Conservation (phyloP, 108 stramenopile species). For the Skeletonema marinoi region DNA sequence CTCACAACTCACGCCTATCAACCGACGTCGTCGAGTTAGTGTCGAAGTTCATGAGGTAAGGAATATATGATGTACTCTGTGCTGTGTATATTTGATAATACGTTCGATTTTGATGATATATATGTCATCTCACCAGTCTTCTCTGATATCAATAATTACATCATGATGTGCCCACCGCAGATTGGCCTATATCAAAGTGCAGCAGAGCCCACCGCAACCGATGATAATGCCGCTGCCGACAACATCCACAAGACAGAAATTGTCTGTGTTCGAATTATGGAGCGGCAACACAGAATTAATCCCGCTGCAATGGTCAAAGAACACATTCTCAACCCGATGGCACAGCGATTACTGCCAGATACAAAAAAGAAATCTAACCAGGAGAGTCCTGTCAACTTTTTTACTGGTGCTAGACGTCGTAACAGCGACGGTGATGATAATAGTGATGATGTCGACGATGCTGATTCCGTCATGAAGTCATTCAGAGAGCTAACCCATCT, state of each 20-base stretch:
- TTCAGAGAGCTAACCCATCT: not conserved
- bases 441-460: constrained; percentile 23
- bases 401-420: constrained; percentile 2
- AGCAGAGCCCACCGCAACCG: not conserved
- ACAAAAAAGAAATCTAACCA: constrained; percentile 8
- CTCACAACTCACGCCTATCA: constrained; percentile 24
- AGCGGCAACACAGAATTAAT: not conserved
- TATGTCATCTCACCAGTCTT: too few species aligned
- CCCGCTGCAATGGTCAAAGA: constrained; percentile 17
- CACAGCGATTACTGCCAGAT: constrained; percentile 6
- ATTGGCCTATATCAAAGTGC: not conserved
- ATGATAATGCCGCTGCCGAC: constrained; percentile 1
- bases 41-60: constrained; percentile 29
- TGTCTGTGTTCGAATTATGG: constrained; percentile 5
- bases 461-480: constrained; percentile 17
- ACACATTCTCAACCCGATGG: not conserved
- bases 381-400: constrained; percentile 12
- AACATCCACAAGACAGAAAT: not conserved
- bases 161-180: not conserved
- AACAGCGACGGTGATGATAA: constrained; percentile 19
- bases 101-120: too few species aligned
- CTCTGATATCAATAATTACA: too few species aligned
- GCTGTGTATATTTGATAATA: not conserved
- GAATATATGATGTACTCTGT: not conserved
- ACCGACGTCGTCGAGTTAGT: constrained; percentile 24